Base-by-base conservation (phyloP, 1,139 yeast species). In the Saccharomyces uvarum region DNA sequence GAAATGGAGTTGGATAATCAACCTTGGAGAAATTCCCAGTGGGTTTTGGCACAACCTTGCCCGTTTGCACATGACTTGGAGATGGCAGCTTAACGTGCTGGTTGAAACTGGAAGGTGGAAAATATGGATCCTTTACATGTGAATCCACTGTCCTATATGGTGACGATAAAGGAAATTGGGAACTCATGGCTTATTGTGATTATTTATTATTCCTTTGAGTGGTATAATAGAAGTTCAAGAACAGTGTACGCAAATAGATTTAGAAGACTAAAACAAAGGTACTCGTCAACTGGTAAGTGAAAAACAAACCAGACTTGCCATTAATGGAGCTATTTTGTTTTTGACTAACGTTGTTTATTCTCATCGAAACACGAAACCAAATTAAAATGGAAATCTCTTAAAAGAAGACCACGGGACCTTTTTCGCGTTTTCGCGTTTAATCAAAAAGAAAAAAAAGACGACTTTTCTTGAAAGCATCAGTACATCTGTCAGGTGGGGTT, bases 1-100 rank as follows among this genome's bases (percentile, higher is more conserved):
- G 84, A 59, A 77, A 74, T 6, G 84, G 84, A 0, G 84, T 79
- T 11, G 83, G 83, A 50, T 63, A 66, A n/a, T 57, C 59, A 16
- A 2, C 24, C 14, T 19, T 38, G 11, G 24, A 21, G 26, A 38
- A 8, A 44, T 44, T 28, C 11, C 31, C 19, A 13, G 16, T 7
- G 8, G 27, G 3, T 19, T 19, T 48, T n/a, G 31, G 44, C 6
- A 9, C 27, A 24, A 11, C 24, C 24, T 32, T 51, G 16, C 26
- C 26, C 6, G 24, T 24, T 8, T 28, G n/a, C 11, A 24, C 54
- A 21, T 19, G 48, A 42, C 24, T 49, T 26, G 41, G 47, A 6
- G 51, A 31, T 14, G 44, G 38, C 8, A 32, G 46, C 4, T 47
- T 38, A 6, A 50, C 48, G 19, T 50, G 48, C 21, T 56, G 44